Base-by-base conservation (phyloP, 371 early-diverging fungal species). In the Mucor piriformis region DNA sequence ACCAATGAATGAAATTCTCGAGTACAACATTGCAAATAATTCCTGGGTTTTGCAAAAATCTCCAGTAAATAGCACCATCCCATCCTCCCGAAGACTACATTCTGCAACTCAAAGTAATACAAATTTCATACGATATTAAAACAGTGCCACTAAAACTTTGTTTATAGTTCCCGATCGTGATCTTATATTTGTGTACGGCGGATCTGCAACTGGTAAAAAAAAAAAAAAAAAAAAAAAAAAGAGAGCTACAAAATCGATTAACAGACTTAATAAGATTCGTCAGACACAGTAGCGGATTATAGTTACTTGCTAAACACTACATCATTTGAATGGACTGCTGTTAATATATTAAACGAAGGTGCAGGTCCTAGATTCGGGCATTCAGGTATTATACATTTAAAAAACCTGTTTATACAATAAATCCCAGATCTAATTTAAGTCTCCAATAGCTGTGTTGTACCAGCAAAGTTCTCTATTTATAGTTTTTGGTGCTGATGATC, bases 321-420 rank as follows among this genome's bases (percentile, higher is more conserved):
- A 3, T 59, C 59, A 2, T 55, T 47, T n/a, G 21, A 18, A 21
- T 65, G 59, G 57, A 59, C 60, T 3, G 27, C 38, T 29, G 16
- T 59, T 1, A 51, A 44, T 37, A 33, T 47, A 4, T 27, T 20
- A 16, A 54, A 50, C 29, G 3, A 40, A 24, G 56, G 57, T 12
- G 57, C 59, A 16, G 52, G 60, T 2, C 50, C 66, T 24, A 50
- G 66, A 16, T 59, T 60, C 51, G 66, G 66, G 11, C 66, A 65
- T 24, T 59, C 60, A 20, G 65, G 65, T 64, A 24, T 27, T 42
- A 12, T n/a, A 37, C 25, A 29, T 21, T 13, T 29, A 42, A 11
- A 53, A 21, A 21, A 13, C 16, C 18, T 48, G 34, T 13, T 6
- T 3, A 20, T 51, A 2, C 1, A n/a, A 11, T n/a, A 40, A n/a